Percentiles rank a stretch among this genome's conserved stretches.
These are phyloP conservation scores for Comarum palustre DNA, from an alignment of 306 rosid genomes.

Conservation along the genomic window DNA sequence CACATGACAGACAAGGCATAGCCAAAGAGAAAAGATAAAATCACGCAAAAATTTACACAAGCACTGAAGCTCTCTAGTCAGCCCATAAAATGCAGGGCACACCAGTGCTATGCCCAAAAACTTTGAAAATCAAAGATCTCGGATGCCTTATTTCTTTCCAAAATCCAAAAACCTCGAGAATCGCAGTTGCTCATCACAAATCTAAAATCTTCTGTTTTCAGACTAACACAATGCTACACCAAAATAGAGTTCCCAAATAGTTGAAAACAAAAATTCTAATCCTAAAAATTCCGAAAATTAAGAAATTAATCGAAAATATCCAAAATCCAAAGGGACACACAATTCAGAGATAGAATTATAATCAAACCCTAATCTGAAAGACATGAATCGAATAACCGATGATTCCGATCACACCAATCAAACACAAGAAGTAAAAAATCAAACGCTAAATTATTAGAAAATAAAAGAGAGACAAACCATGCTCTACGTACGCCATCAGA, in stretches of 20 bases:
- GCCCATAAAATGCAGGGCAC: neutral
- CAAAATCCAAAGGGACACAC: neutral
- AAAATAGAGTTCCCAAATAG: neutral
- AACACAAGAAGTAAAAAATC: no score
- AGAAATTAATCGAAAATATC: neutral
- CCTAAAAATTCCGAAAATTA: neutral
- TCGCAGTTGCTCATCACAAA: neutral
- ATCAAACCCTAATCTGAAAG: neutral
- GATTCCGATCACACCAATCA: neutral
- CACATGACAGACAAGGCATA: neutral
- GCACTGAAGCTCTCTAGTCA: neutral
- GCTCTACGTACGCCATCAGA: slow-evolving; percentile 51
- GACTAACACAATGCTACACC: neutral
- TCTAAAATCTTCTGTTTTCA: neutral
- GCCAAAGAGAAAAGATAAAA: neutral
- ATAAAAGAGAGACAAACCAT: slow-evolving; percentile 29
- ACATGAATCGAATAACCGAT: neutral
- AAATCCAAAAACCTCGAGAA: neutral
- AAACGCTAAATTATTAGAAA: neutral
- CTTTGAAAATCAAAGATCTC: neutral
- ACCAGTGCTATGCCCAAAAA: neutral
- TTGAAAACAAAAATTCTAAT: no score
- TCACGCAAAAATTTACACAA: neutral
- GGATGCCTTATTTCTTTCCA: neutral
- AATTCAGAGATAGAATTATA: neutral